phyloP scores from a whole-genome alignment of 1,139 yeast species.

The Suhomyces kunorum region DNA sequence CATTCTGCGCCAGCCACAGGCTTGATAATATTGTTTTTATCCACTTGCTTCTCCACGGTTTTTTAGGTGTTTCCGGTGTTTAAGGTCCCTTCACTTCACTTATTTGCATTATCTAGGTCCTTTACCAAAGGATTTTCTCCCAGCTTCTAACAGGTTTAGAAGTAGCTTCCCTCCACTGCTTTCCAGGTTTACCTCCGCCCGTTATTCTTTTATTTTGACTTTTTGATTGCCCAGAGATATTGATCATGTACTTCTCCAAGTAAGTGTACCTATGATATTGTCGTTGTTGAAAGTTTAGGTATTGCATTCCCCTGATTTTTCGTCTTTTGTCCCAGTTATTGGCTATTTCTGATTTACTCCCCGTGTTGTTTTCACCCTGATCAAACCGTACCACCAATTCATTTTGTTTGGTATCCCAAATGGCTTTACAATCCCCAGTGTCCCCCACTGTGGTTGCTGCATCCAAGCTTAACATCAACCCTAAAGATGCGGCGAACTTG shows the following conservation, averaged over 20 bases:
- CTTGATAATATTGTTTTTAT: not conserved
- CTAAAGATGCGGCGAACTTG: conserved; percentile 6
- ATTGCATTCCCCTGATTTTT: conserved; percentile 2
- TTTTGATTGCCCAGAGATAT: not conserved
- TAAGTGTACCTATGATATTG: conserved; percentile 1
- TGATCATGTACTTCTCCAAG: conserved; percentile 4
- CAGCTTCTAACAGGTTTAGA: conserved; percentile 9
- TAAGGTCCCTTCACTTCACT: conserved; percentile 6
- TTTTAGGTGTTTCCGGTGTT: conserved; percentile 9
- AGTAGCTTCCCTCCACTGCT: conserved; percentile 1
- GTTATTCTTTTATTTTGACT: not conserved
- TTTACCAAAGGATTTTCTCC: not conserved
- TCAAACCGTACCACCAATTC: conserved; percentile 3
- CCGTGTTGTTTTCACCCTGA: not conserved
- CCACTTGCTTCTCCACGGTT: conserved; percentile 1
- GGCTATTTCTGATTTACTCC: conserved; percentile 10
- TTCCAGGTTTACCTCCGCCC: not conserved
- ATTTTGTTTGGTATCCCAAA: conserved; percentile 7
- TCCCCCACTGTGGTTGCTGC: conserved; percentile 10
- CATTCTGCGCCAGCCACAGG: not conserved
- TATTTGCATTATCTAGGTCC: conserved; percentile 4
- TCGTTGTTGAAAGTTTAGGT: conserved; percentile 8
- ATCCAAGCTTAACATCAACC: conserved; percentile 2
- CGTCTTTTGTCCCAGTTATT: conserved; percentile 9
- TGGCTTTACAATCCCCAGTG: conserved; percentile 15